Conservation (phyloP, 78 protist genomes). For the Emiliania huxleyi region DNA sequence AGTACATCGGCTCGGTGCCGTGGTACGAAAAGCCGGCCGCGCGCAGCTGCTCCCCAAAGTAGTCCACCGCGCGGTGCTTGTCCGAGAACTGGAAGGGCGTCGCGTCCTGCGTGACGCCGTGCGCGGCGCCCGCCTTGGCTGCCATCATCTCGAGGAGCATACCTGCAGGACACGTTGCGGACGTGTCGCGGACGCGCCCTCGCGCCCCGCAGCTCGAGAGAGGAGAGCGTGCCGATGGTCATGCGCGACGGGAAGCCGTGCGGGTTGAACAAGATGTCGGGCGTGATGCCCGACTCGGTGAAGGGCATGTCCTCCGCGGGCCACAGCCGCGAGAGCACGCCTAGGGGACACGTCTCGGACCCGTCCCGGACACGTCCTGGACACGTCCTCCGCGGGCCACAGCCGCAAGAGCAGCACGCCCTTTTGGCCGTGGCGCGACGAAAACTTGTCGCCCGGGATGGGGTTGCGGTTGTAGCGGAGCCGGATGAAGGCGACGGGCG, state of each 20-base stretch:
- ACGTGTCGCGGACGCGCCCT: too few species aligned
- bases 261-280: conserved; percentile 98
- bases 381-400: conserved; percentile 93
- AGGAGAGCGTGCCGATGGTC: conserved; percentile 98
- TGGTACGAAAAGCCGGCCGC: conserved; percentile 88
- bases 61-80: conserved; percentile 76
- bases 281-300: conserved; percentile 77
- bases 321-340: conserved; percentile 74
- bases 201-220: too few species aligned
- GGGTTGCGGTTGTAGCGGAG: conserved; percentile 72
- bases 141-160: conserved; percentile 97
- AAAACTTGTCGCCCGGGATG: conserved; percentile 96
- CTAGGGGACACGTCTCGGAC: too few species aligned
- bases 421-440: conserved; percentile 96
- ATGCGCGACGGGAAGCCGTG: conserved; percentile 98
- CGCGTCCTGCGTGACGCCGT: conserved; percentile 88
- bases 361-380: too few species aligned
- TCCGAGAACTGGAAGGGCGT: conserved; percentile 88
- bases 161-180: too few species aligned
- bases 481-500: not conserved
- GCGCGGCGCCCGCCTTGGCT: conserved; percentile 84
- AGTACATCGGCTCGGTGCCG: conserved; percentile 88
- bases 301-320: conserved; percentile 96
- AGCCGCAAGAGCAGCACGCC: conserved; percentile 77
- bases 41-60: conserved; percentile 85